Percentiles rank a stretch among this genome's conserved stretches.
phyloP scores from a whole-genome alignment of 2,329 filamentous ascomycete species.

The Tolypocladium tundrense region DNA sequence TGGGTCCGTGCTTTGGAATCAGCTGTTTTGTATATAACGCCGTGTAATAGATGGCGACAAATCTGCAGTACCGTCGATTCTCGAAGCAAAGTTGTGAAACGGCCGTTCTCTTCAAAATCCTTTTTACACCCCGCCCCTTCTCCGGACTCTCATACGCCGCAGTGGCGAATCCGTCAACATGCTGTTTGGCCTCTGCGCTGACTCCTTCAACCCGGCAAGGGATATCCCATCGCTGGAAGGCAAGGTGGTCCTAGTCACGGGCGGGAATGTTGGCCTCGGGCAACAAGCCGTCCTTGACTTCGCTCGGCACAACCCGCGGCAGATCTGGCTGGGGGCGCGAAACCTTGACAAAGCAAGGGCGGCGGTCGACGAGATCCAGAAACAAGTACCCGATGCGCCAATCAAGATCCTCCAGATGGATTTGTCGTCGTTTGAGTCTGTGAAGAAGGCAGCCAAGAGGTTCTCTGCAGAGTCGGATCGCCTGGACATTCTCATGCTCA shows the following conservation, averaged over 20 bases:
- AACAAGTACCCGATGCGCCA: constrained; percentile 7
- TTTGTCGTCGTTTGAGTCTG: constrained; percentile 30
- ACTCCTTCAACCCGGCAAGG: constrained; percentile 7
- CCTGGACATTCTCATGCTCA: constrained; percentile 35
- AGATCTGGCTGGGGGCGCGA: constrained; percentile 18
- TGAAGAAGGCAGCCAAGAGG: constrained; percentile 27
- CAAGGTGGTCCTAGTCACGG: constrained; percentile 71
- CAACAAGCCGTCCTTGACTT: constrained; percentile 27
- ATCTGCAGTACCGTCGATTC: too few species aligned
- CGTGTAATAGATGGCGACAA: too few species aligned
- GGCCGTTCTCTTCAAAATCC: too few species aligned
- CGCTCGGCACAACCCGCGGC: constrained; percentile 8
- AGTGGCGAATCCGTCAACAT: not conserved
- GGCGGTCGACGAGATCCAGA: constrained; percentile 25
- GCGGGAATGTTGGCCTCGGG: constrained; percentile 72
- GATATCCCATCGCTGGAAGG: constrained; percentile 58
- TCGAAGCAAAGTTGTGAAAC: too few species aligned
- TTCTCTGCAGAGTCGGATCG: constrained; percentile 22
- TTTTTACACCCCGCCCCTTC: too few species aligned
- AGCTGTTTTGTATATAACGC: too few species aligned
- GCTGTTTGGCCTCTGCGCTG: not conserved
- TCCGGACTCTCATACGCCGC: too few species aligned
- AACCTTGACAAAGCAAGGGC: constrained; percentile 24
- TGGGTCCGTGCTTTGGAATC: too few species aligned
- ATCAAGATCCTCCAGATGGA: constrained; percentile 30